Evolutionary conservation across 148 eudicot genomes (phyloP).

Genomic region (Amaranthus palmeri): DNA sequence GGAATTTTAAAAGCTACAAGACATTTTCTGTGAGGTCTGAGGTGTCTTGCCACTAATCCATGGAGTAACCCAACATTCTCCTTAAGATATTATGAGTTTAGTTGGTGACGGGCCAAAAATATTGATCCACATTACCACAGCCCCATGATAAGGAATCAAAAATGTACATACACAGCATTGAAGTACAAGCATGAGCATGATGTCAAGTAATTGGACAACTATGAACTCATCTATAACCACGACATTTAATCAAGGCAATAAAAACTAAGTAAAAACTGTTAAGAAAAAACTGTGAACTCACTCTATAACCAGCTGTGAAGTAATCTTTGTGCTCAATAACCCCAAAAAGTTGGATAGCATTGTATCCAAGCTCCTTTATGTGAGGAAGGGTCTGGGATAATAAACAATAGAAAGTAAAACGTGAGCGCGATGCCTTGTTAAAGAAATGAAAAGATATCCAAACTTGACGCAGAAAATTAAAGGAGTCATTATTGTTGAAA

Average conservation of each 20-base stretch:
- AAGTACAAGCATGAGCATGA: constrained; percentile 4
- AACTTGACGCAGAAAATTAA: constrained; percentile 6
- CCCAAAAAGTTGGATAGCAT: constrained; percentile 88
- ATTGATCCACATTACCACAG: not conserved
- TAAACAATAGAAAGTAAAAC: constrained; percentile 3
- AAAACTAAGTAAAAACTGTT: not conserved
- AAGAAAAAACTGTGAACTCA: constrained; percentile 38
- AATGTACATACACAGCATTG: not conserved
- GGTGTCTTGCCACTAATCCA: not conserved
- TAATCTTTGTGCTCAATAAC: constrained; percentile 97
- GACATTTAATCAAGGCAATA: no score
- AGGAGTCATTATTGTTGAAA: constrained; percentile 6
- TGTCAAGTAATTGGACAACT: constrained; percentile 3
- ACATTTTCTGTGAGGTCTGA: not conserved
- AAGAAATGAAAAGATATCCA: not conserved
- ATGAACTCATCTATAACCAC: not conserved
- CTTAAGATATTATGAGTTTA: no score
- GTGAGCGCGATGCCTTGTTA: constrained; percentile 1
- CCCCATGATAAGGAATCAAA: not conserved
- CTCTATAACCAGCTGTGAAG: constrained; percentile 90
- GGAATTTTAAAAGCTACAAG: constrained; percentile 1
- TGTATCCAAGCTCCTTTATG: constrained; percentile 85
- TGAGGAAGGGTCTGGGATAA: constrained; percentile 68
- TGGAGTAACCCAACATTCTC: constrained; percentile 5
- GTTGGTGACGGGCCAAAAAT: no score